These are phyloP conservation scores for Trametes meyenii DNA, from an alignment of 768 basidiomycete species.

Conservation along the genomic window DNA sequence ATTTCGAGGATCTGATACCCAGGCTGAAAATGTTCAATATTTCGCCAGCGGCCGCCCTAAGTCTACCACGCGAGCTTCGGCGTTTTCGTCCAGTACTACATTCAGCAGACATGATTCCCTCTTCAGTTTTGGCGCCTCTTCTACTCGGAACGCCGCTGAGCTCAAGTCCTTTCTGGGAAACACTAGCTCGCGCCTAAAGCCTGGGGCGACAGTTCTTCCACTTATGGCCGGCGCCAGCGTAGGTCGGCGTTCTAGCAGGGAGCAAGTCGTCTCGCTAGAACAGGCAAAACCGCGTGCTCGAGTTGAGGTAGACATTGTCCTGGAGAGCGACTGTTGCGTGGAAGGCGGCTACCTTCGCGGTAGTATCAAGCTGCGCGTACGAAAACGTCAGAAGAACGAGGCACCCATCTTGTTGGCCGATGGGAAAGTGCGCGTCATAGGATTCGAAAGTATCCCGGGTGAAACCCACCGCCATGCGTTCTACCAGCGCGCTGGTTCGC, in stretches of 20 bases:
- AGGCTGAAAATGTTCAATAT: too few relatives aligned
- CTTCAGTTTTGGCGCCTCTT: conserved; percentile 51
- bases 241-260: conserved; percentile 4
- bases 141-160: conserved; percentile 55
- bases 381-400: conserved; percentile 56
- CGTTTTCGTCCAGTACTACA: not conserved
- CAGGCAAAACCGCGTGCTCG: conserved; percentile 74
- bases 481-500: conserved; percentile 68
- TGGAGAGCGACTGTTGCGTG: conserved; percentile 74
- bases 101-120: conserved; percentile 48
- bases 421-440: conserved; percentile 80
- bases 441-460: conserved; percentile 74
- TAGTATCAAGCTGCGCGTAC: conserved; percentile 64
- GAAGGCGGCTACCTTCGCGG: conserved; percentile 80
- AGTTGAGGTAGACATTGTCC: conserved; percentile 80
- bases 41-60: not conserved
- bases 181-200: conserved; percentile 55
- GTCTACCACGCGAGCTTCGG: not conserved
- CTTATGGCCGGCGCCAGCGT: conserved; percentile 9
- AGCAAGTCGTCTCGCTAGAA: conserved; percentile 53
- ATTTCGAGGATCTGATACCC: too few relatives aligned
- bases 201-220: conserved; percentile 50
- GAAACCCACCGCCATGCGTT: conserved; percentile 73
- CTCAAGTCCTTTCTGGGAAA: conserved; percentile 67
- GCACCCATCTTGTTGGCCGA: conserved; percentile 65